Conservation (phyloP, 108 stramenopile species). For the Cyclotella distinguenda region DNA sequence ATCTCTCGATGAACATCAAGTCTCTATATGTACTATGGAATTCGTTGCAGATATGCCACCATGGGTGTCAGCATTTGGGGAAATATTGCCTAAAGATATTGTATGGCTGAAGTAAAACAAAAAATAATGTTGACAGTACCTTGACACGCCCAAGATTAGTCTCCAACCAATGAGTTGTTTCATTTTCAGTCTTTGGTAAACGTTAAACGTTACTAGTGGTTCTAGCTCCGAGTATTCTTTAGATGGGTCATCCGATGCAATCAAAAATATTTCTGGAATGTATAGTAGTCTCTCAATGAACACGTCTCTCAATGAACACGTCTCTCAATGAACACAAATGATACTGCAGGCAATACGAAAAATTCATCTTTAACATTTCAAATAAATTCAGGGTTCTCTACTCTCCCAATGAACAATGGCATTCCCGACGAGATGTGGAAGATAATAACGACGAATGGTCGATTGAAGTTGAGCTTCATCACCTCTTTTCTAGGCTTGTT, state of each 20-base stretch:
- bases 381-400: conserved; percentile 23
- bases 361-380: background rate
- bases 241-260: too few species aligned
- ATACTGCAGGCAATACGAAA: too few species aligned
- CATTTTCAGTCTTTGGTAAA: too few species aligned
- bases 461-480: conserved; percentile 19
- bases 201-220: too few species aligned
- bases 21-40: conserved; percentile 1
- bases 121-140: too few species aligned
- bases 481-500: background rate
- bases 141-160: too few species aligned
- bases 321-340: too few species aligned
- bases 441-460: conserved; percentile 35
- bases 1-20: background rate
- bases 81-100: background rate
- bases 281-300: too few species aligned
- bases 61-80: conserved; percentile 20
- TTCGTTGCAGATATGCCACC: conserved; percentile 27
- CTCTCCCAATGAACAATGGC: conserved; percentile 32
- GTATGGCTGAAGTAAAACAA: conserved; percentile 21
- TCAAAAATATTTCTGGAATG: too few species aligned
- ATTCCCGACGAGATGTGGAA: conserved; percentile 23
- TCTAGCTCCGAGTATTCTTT: too few species aligned
- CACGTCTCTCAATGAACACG: too few species aligned
- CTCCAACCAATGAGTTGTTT: too few species aligned